These are phyloP conservation scores for Cyberlindnera lachancei DNA, from an alignment of 805 yeast species.

Conservation along the genomic window DNA sequence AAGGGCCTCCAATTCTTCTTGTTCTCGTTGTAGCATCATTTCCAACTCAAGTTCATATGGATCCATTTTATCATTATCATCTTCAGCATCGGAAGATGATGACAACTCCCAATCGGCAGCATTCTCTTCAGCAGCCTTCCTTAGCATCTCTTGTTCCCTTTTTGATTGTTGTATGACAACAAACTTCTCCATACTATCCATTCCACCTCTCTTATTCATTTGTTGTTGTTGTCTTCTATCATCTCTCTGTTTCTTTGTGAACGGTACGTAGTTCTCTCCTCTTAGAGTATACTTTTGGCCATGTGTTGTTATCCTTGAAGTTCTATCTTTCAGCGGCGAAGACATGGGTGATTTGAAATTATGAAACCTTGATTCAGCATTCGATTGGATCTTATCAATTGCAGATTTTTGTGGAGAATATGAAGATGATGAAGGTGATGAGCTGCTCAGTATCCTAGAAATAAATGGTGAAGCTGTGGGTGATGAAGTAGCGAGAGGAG, in stretches of 20 bases:
- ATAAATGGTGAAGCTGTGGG: no score
- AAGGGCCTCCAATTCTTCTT: constrained; percentile 13
- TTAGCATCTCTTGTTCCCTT: constrained; percentile 2
- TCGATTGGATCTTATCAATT: constrained; percentile 4
- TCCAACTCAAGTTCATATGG: constrained; percentile 12
- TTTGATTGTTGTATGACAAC: constrained; percentile 9
- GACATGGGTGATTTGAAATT: constrained; percentile 10
- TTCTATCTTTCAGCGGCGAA: constrained; percentile 5
- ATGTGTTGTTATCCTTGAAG: constrained; percentile 1
- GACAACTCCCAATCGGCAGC: constrained; percentile 4
- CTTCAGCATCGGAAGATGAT: constrained; percentile 3
- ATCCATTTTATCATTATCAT: no score
- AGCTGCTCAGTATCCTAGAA: no score
- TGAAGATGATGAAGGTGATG: no score
- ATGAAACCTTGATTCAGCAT: constrained; percentile 2
- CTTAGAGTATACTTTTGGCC: constrained; percentile 20
- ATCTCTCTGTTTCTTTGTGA: constrained; percentile 8
- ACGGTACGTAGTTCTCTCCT: constrained; percentile 15
- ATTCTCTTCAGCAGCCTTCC: constrained; percentile 8
- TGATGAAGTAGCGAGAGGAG: no score
- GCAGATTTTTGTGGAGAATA: not conserved
- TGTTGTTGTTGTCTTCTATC: constrained; percentile 9
- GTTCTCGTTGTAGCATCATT: constrained; percentile 9
- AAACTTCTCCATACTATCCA: constrained; percentile 16
- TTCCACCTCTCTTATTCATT: constrained; percentile 16